Evolutionary conservation across 495 filamentous ascomycete genomes (phyloP), one percentile per base, ranked within the genome.

Genomic region (Acidiella bohemica): DNA sequence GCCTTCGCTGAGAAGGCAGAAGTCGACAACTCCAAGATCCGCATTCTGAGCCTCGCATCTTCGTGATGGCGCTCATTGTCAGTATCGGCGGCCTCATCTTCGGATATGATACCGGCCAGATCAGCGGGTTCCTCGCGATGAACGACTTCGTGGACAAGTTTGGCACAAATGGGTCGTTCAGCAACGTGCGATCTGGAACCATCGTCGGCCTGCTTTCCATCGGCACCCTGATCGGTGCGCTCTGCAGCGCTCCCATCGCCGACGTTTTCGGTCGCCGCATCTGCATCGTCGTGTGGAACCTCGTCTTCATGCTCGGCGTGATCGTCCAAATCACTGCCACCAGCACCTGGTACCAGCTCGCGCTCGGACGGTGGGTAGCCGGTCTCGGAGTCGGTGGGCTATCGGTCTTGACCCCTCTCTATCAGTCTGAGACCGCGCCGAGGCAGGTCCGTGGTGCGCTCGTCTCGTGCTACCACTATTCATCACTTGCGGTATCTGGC

Each of bases 401-500:
- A 1, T 53, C 49, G 4, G 52, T 58, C 1, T 28, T 59, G 10
- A 53, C 46, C 12, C 55, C 55, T 9, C 56, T 58, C 49, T 59
- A 58, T 31, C 55, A 55, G 36, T 41, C 41, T 10, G 56, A 58
- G 39, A 56, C 44, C 12, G 54, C 55, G 5, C 55, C 55, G 3
- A 22, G 55, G 17, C 55, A 58, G 27, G 42, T 58, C 26, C 46
- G 55, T 24, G 56, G 50, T 42, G 49, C 56, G 36, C 36, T 56
- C 6, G 48, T 59, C 22, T 36, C 72, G 36, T 70, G 71, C 29
- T 90, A 92, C 66, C 84, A 92, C 71, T 92, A 17, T 85, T 90
- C 63, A 81, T 90, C 57, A 84, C 84, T 21, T 67, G 85, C 42
- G 84, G 84, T 48, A 90, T 88, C 60, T 84, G 84, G 63, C 71